Evolutionary conservation across 1,139 yeast species (phyloP).

Genomic region (Pichia sp.): DNA sequence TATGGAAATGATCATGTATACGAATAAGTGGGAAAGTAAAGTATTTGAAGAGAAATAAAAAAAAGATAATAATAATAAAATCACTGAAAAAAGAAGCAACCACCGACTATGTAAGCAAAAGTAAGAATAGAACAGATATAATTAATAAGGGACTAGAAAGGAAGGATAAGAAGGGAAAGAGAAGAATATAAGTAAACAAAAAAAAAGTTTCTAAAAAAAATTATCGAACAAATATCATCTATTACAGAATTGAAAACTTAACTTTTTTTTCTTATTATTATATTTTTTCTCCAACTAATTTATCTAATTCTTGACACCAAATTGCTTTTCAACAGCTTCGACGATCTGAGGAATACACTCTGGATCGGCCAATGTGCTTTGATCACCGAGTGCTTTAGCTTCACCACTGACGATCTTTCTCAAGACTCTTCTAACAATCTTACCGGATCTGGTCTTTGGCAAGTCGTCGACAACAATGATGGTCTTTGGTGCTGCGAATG

Average conservation of each 20-base stretch:
- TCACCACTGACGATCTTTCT: slow-evolving; percentile 88
- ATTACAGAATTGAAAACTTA: not conserved
- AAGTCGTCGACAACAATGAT: slow-evolving; percentile 83
- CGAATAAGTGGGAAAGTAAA: not conserved
- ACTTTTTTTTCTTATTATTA: not conserved
- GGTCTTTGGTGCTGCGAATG: slow-evolving; percentile 96
- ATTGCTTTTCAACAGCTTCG: slow-evolving; percentile 44
- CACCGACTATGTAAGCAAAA: not conserved
- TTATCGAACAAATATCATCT: not conserved
- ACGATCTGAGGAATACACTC: slow-evolving; percentile 77
- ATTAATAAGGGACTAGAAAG: not conserved
- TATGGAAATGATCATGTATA: not conserved
- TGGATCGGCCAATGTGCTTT: slow-evolving; percentile 86
- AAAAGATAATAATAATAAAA: not conserved
- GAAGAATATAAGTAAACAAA: not conserved
- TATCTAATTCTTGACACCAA: slow-evolving; percentile 40
- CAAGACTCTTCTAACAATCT: slow-evolving; percentile 96
- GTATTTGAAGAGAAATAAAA: not conserved
- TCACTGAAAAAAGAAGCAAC: not conserved
- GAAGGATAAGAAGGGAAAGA: not conserved
- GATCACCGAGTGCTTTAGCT: slow-evolving; percentile 90
- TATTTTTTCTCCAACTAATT: not conserved
- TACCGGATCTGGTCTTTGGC: slow-evolving; percentile 98
- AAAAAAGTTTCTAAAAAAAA: not conserved
- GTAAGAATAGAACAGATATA: not conserved